Percentiles rank a stretch among this genome's conserved stretches.
phyloP scores from a whole-genome alignment of 768 basidiomycete genomes.

The Leccinum broughii region DNA sequence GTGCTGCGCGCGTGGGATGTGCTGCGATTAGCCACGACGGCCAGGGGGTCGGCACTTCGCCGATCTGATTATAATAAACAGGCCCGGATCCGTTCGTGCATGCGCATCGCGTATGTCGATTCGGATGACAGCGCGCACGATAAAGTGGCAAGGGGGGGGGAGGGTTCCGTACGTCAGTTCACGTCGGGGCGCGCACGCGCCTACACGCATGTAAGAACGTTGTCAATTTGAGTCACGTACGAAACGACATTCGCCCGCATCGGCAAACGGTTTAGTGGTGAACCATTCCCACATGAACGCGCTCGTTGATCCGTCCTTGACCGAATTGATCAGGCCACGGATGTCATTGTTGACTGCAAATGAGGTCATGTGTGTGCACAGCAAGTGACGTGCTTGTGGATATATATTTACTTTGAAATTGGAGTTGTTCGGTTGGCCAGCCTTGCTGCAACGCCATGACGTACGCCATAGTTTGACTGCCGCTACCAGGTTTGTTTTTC shows the following conservation, averaged over 20 bases:
- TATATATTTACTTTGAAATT: slow-evolving; percentile 73
- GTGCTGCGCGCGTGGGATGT: slow-evolving; percentile 62
- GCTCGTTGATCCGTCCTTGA: slow-evolving; percentile 85
- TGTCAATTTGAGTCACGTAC: slow-evolving; percentile 44
- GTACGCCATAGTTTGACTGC: slow-evolving; percentile 93
- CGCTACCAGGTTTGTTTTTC: slow-evolving; percentile 36
- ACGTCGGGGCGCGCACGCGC: background rate
- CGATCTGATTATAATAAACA: slow-evolving; percentile 52
- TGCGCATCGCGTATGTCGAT: background rate
- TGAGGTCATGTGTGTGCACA: background rate
- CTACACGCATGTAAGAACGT: background rate
- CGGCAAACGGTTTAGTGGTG: slow-evolving; percentile 77
- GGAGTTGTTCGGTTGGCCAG: slow-evolving; percentile 65
- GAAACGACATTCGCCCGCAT: slow-evolving; percentile 78
- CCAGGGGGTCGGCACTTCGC: slow-evolving; percentile 91
- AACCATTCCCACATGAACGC: slow-evolving; percentile 98
- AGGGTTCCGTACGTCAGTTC: background rate
- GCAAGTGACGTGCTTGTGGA: background rate
- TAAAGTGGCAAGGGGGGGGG: background rate
- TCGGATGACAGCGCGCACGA: background rate
- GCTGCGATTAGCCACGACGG: slow-evolving; percentile 96
- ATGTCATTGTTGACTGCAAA: slow-evolving; percentile 76
- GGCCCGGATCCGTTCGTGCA: background rate
- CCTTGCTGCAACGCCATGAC: slow-evolving; percentile 90
- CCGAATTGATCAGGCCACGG: slow-evolving; percentile 76